Percentiles rank a stretch among this genome's conserved stretches.
Evolutionary conservation across 1,139 yeast genomes (phyloP).

Genomic region (Lodderomyces parapsilosis): DNA sequence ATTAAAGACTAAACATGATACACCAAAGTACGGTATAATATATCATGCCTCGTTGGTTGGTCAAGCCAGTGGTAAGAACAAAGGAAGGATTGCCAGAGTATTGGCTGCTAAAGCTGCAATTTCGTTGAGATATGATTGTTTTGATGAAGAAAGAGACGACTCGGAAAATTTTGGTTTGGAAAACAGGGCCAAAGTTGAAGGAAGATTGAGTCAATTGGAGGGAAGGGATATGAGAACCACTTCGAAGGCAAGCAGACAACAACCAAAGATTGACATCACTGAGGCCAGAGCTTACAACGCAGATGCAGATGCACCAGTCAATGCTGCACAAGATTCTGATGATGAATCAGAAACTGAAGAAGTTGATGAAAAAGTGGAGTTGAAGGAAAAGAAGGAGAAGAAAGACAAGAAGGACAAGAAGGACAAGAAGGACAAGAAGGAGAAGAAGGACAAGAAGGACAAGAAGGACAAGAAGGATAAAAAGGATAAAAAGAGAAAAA

Average conservation of each 20-base stretch:
- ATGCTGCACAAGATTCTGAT: conserved; percentile 32
- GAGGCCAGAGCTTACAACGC: conserved; percentile 90
- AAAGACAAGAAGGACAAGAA: conserved; percentile 44
- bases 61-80: conserved; percentile 93
- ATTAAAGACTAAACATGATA: conserved; percentile 95
- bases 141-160: conserved; percentile 94
- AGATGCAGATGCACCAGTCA: conserved; percentile 75
- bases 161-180: conserved; percentile 92
- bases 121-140: conserved; percentile 92
- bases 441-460: conserved; percentile 43
- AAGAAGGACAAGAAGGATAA: conserved; percentile 42
- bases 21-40: conserved; percentile 96
- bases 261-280: conserved; percentile 78
- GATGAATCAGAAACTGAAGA: conserved; percentile 43
- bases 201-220: conserved; percentile 91
- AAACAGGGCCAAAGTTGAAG: conserved; percentile 91
- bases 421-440: conserved; percentile 37
- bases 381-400: conserved; percentile 28
- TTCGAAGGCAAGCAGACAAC: conserved; percentile 70
- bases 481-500: conserved; percentile 33
- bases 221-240: conserved; percentile 91
- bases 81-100: conserved; percentile 98
- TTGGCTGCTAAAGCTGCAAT: conserved; percentile 98
- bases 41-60: conserved; percentile 97
- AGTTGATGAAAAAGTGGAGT: conserved; percentile 27